These are phyloP conservation scores for Sphaceloma murrayae DNA, from an alignment of 2,329 filamentous ascomycete genomes.

Conservation along the genomic window DNA sequence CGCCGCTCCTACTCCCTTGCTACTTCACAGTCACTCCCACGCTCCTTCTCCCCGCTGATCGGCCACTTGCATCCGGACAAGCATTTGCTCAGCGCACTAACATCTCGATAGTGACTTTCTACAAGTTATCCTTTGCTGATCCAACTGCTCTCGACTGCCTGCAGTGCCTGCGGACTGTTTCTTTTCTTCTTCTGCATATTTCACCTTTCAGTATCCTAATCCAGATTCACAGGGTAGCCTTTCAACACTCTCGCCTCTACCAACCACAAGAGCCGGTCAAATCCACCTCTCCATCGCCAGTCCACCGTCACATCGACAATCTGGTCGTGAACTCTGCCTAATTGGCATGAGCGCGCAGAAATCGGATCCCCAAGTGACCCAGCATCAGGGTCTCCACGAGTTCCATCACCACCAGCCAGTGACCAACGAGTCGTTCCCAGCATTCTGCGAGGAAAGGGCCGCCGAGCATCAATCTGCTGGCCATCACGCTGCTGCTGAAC, in stretches of 20 bases:
- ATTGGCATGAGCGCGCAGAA: constrained; percentile 16
- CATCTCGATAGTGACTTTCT: no score
- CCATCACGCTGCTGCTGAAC: no score
- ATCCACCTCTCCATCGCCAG: neutral
- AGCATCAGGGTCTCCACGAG: neutral
- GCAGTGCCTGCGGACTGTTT: neutral
- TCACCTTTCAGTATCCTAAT: constrained; percentile 5
- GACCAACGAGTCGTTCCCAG: neutral
- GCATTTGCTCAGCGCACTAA: no score
- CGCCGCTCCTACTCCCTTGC: no score
- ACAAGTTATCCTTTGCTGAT: neutral
- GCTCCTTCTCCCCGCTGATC: no score
- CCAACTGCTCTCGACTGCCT: neutral
- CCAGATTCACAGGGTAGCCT: constrained; percentile 1
- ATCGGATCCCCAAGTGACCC: constrained; percentile 4
- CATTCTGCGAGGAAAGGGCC: constrained; percentile 6
- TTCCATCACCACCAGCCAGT: neutral
- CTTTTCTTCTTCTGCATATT: constrained; percentile 7
- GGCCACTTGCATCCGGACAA: no score
- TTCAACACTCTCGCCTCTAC: neutral
- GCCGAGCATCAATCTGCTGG: no score
- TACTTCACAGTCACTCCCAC: no score
- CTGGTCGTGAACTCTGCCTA: neutral
- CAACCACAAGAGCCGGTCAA: neutral
- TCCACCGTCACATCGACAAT: no score